phyloP scores from a whole-genome alignment of 192 early-diverging fungal genomes.

The Coemansia sp. region DNA sequence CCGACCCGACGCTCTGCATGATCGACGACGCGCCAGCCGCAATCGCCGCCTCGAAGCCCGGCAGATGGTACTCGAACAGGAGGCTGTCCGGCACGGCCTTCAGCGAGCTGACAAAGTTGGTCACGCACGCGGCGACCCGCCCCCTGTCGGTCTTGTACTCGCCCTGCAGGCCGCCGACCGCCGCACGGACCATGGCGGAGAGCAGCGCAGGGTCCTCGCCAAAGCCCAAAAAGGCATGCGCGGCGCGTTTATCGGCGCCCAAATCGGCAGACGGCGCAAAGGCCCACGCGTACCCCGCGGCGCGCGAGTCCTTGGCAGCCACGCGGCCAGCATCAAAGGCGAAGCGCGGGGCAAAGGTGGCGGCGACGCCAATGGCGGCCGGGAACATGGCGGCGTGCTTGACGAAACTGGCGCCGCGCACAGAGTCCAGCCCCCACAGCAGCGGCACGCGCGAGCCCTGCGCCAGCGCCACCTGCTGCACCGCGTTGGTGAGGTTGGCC shows the following conservation, averaged over 20 bases:
- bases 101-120: slow-evolving; percentile 60
- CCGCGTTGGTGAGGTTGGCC: slow-evolving; percentile 51
- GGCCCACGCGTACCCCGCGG: slow-evolving; percentile 60
- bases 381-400: slow-evolving; percentile 64
- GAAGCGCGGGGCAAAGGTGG: slow-evolving; percentile 59
- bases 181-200: slow-evolving; percentile 52
- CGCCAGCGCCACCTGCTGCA: slow-evolving; percentile 58
- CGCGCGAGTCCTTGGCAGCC: slow-evolving; percentile 63
- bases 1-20: slow-evolving; percentile 58
- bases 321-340: slow-evolving; percentile 62
- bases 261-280: slow-evolving; percentile 62
- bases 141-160: slow-evolving; percentile 65
- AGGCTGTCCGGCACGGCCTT: slow-evolving; percentile 17
- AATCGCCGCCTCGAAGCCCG: slow-evolving; percentile 60
- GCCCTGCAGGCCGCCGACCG: slow-evolving; percentile 64
- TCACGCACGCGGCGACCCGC: slow-evolving; percentile 64
- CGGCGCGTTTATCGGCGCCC: slow-evolving; percentile 57
- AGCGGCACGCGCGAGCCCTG: slow-evolving; percentile 58
- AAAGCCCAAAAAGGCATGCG: slow-evolving; percentile 44
- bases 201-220: slow-evolving; percentile 62
- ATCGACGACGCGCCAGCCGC: slow-evolving; percentile 60
- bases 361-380: slow-evolving; percentile 58
- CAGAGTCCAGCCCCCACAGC: slow-evolving; percentile 63
- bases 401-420: slow-evolving; percentile 61
- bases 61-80: slow-evolving; percentile 65